A percentile compares a stretch with the other conserved stretches of the same genome.
phyloP scores from a whole-genome alignment of 345 rosid species.

The Populus pruinosa region DNA sequence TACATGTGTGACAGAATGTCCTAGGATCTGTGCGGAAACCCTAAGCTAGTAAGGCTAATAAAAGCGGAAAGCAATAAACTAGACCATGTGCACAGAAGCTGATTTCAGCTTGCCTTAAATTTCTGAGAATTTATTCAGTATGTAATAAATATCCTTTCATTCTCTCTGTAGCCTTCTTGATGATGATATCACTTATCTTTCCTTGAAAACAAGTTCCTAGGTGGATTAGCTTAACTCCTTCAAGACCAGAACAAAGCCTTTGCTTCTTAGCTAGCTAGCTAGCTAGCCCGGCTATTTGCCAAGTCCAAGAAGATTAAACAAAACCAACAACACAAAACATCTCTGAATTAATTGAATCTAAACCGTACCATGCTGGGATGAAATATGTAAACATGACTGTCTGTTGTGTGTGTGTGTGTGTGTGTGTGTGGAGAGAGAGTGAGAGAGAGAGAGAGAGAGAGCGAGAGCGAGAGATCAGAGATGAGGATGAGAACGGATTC shows the following conservation, averaged over 20 bases:
- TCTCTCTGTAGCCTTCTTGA: background rate
- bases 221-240: background rate
- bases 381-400: background rate
- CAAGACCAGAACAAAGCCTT: background rate
- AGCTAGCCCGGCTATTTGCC: constrained; percentile 14
- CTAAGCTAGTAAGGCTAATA: constrained; percentile 40
- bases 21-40: constrained; percentile 36
- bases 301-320: constrained; percentile 27
- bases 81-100: background rate
- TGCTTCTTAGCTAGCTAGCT: constrained; percentile 7
- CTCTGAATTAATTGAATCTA: background rate
- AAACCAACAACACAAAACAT: background rate
- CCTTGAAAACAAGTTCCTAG: background rate
- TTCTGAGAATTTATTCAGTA: background rate
- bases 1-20: constrained; percentile 11
- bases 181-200: background rate
- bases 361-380: background rate
- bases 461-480: constrained; percentile 23
- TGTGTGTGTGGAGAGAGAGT: too few species aligned
- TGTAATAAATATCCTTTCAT: background rate
- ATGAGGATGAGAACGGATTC: constrained; percentile 33
- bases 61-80: constrained; percentile 24
- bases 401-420: background rate
- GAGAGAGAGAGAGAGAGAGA: constrained; percentile 5
- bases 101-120: background rate